Percentiles rank a stretch among this genome's conserved stretches.
phyloP scores from a whole-genome alignment of 225 moss, liverwort and hornwort genomes.

The Sphagnum tenellum region DNA sequence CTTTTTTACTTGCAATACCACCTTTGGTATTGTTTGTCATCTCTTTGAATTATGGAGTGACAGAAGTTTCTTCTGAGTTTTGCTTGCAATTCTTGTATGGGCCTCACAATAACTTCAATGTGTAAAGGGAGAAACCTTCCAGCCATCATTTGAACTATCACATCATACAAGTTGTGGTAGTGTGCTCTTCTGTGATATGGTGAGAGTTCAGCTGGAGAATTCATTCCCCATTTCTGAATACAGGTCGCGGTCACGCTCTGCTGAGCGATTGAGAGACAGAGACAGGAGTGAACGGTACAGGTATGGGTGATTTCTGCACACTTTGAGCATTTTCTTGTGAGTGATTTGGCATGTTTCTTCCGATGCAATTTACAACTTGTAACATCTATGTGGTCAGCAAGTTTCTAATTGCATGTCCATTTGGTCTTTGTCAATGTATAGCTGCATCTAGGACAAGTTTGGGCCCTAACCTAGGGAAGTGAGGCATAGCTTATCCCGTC shows the following conservation, averaged over 20 bases:
- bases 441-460: too few species aligned
- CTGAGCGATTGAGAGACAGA: slow-evolving; percentile 67
- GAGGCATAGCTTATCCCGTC: too few species aligned
- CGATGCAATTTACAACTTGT: neutral
- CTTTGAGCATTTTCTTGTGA: neutral
- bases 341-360: neutral
- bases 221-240: neutral
- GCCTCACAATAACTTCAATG: too few species aligned
- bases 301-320: slow-evolving; percentile 18
- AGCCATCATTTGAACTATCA: neutral
- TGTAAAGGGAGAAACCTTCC: neutral
- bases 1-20: too few species aligned
- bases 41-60: neutral
- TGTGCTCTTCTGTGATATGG: too few species aligned
- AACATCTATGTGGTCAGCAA: neutral
- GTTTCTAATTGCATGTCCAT: too few species aligned
- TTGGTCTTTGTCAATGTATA: too few species aligned
- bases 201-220: too few species aligned
- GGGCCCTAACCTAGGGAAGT: neutral
- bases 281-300: slow-evolving; percentile 71
- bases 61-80: neutral
- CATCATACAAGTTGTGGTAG: neutral
- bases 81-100: neutral
- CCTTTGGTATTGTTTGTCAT: neutral
- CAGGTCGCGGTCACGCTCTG: slow-evolving; percentile 59